phyloP scores from a whole-genome alignment of 257 asterid species.

The Henckelia pumila region DNA sequence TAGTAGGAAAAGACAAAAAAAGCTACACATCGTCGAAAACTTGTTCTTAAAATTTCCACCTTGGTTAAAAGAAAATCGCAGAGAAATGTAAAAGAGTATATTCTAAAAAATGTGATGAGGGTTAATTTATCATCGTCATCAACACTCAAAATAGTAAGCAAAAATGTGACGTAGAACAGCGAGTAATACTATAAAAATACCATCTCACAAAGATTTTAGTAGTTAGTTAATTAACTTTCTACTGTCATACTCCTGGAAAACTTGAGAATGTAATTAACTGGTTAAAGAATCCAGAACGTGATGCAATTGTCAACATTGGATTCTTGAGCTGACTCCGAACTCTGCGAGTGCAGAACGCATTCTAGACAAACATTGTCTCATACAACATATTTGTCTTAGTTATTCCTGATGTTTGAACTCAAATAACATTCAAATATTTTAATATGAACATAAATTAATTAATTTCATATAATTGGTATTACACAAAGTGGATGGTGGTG shows the following conservation, averaged over 20 bases:
- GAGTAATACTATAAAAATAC: background rate
- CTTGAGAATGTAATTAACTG: constrained; percentile 55
- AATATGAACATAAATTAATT: constrained; percentile 20
- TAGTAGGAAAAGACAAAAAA: background rate
- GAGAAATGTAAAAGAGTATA: background rate
- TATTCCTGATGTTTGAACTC: constrained; percentile 15
- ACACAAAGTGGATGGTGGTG: constrained; percentile 30
- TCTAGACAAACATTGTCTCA: constrained; percentile 96
- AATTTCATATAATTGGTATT: constrained; percentile 22
- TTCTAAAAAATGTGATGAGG: background rate
- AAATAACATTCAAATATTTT: constrained; percentile 18
- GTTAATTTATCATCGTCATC: background rate
- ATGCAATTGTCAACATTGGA: constrained; percentile 83
- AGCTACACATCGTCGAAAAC: constrained; percentile 4
- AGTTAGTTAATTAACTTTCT: background rate
- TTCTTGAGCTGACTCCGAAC: constrained; percentile 78
- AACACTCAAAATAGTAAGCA: constrained; percentile 1
- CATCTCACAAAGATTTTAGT: background rate
- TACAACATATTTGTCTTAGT: constrained; percentile 29
- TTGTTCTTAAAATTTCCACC: constrained; percentile 1
- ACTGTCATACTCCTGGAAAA: constrained; percentile 1
- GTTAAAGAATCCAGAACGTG: constrained; percentile 85
- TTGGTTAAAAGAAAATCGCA: background rate
- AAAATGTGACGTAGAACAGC: background rate
- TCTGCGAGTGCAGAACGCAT: constrained; percentile 83